A percentile compares a stretch with the other conserved stretches of the same genome.
Evolutionary conservation across 257 asterid species (phyloP).

Genomic region (Solanum tarijense): DNA sequence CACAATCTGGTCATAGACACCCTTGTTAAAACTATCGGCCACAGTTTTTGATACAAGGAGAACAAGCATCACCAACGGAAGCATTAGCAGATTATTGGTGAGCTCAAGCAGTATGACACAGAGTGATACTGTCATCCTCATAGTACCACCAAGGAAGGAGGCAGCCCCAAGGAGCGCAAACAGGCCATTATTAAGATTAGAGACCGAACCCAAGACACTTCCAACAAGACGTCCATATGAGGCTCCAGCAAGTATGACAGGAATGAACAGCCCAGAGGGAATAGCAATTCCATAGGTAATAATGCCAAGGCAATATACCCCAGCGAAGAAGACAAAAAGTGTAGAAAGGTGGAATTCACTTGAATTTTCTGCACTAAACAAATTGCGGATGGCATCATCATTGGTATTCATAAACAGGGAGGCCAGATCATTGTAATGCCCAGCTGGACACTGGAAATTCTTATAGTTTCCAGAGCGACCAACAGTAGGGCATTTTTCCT

Average conservation of each 20-base stretch:
- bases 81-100: conserved; percentile 80
- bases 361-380: conserved; percentile 38
- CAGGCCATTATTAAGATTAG: conserved; percentile 62
- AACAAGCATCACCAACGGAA: conserved; percentile 86
- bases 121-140: conserved; percentile 97
- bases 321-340: conserved; percentile 46
- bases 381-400: conserved; percentile 87
- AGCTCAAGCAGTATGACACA: conserved; percentile 90
- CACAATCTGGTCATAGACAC: conserved; percentile 91
- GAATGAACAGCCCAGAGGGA: conserved; percentile 96
- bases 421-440: conserved; percentile 84
- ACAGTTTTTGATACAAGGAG: conserved; percentile 88
- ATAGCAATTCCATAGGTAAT: conserved; percentile 88
- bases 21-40: conserved; percentile 74
- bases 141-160: conserved; percentile 96
- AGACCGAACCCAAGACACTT: conserved; percentile 46
- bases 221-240: conserved; percentile 89
- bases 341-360: conserved; percentile 56
- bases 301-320: conserved; percentile 58
- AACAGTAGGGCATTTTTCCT: conserved; percentile 58
- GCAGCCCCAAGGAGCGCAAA: conserved; percentile 94
- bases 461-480: conserved; percentile 78
- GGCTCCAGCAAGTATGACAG: conserved; percentile 98
- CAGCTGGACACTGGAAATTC: conserved; percentile 64
- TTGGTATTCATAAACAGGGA: conserved; percentile 83